A percentile compares a stretch with the other conserved stretches of the same genome.
These are phyloP conservation scores for Panicum hallii DNA, from an alignment of 202 grass and related monocot genomes.

Conservation along the genomic window DNA sequence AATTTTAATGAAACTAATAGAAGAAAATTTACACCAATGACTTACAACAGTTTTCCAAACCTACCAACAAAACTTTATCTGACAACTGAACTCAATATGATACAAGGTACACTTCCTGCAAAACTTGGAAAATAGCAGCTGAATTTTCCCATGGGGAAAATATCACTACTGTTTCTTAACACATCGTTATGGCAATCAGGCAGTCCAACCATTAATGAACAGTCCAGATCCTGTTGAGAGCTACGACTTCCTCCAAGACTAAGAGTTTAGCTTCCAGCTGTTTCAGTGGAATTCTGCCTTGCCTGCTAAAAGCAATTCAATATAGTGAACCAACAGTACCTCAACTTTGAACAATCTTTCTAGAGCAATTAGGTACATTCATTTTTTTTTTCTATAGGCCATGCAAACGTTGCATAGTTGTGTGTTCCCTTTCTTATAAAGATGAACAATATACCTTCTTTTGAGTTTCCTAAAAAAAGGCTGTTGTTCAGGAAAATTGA, in stretches of 20 bases:
- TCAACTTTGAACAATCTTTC: constrained; percentile 36
- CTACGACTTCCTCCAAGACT: not conserved
- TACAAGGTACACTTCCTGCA: constrained; percentile 49
- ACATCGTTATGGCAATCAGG: not conserved
- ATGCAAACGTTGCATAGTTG: not conserved
- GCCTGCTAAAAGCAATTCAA: constrained; percentile 58
- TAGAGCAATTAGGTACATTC: constrained; percentile 17
- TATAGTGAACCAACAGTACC: constrained; percentile 35
- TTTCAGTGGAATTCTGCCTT: constrained; percentile 51
- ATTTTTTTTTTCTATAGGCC: constrained; percentile 20
- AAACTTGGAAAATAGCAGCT: constrained; percentile 46
- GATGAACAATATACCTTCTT: not conserved
- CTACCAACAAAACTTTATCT: constrained; percentile 42
- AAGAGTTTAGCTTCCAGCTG: constrained; percentile 45
- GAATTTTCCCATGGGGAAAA: constrained; percentile 34
- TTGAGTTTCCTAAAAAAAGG: constrained; percentile 4
- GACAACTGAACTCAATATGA: constrained; percentile 40
- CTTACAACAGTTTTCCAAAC: constrained; percentile 37
- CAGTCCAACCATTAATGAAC: constrained; percentile 31
- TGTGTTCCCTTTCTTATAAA: not conserved
- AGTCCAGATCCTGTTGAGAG: constrained; percentile 43
- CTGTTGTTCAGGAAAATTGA: constrained; percentile 21
- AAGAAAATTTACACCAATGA: constrained; percentile 45
- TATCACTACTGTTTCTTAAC: constrained; percentile 30
- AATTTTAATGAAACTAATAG: constrained; percentile 52